Evolutionary conservation across 108 stramenopile genomes (phyloP).

Genomic region (Stephanodiscus triporus): DNA sequence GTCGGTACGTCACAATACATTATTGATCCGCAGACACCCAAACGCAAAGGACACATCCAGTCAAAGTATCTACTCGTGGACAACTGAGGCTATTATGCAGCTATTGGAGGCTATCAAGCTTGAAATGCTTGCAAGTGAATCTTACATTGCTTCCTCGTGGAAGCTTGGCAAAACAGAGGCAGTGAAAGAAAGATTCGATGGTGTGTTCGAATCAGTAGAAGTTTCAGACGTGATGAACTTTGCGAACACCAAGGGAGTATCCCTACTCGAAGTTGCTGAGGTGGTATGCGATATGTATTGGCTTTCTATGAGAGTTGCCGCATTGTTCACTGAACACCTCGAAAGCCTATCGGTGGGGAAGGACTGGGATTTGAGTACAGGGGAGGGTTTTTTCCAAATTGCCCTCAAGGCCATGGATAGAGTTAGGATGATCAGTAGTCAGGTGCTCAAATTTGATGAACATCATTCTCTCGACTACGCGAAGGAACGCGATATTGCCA

Average conservation of each 20-base stretch:
- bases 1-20: constrained; percentile 20
- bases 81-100: constrained; percentile 22
- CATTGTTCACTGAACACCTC: constrained; percentile 21
- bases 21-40: constrained; percentile 15
- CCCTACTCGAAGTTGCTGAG: constrained; percentile 6
- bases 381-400: constrained; percentile 29
- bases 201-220: constrained; percentile 18
- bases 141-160: constrained; percentile 24
- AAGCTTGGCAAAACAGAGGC: constrained; percentile 24
- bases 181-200: constrained; percentile 15
- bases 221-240: constrained; percentile 17
- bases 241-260: constrained; percentile 13
- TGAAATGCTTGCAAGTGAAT: constrained; percentile 14
- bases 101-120: constrained; percentile 34
- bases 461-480: constrained; percentile 19
- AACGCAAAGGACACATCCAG: constrained; percentile 9
- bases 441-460: constrained; percentile 13
- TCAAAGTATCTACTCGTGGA: constrained; percentile 25
- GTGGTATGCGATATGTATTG: constrained; percentile 27
- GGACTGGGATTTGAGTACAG: constrained; percentile 9
- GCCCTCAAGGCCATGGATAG: constrained; percentile 19
- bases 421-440: constrained; percentile 21
- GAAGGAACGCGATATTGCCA: constrained; percentile 13
- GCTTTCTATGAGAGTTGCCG: constrained; percentile 24
- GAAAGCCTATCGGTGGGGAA: constrained; percentile 13